phyloP scores from a whole-genome alignment of 768 basidiomycete species.

The Trametes maxima region DNA sequence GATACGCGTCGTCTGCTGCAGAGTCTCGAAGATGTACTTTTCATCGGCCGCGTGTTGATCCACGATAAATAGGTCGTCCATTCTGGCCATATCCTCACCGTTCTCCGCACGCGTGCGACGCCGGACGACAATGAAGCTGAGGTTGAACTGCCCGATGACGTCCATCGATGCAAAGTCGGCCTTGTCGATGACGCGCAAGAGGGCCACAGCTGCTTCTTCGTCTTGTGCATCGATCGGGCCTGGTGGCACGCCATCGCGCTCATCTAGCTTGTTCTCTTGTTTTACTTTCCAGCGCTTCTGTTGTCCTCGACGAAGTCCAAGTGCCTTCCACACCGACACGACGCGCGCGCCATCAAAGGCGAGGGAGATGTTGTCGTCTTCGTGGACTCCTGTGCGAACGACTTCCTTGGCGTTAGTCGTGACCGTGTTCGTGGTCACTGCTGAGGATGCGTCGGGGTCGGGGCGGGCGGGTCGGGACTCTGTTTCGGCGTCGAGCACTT shows the following conservation, averaged over 20 bases:
- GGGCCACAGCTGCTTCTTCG: conserved; percentile 59
- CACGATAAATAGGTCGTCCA: conserved; percentile 94
- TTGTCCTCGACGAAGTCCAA: conserved; percentile 7
- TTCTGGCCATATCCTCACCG: conserved; percentile 22
- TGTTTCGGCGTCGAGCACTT: too few relatives aligned
- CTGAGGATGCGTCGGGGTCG: background rate
- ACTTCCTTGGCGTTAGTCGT: conserved; percentile 17
- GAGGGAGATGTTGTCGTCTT: conserved; percentile 3
- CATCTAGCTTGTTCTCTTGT: background rate
- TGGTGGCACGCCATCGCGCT: conserved; percentile 21
- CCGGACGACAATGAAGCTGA: conserved; percentile 89
- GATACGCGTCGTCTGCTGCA: conserved; percentile 90
- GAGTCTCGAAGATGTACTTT: conserved; percentile 96
- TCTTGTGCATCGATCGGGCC: conserved; percentile 49
- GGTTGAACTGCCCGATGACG: conserved; percentile 92
- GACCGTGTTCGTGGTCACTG: background rate
- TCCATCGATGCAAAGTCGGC: conserved; percentile 83
- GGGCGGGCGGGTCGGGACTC: background rate
- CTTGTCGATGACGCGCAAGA: conserved; percentile 87
- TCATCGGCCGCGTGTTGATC: conserved; percentile 99
- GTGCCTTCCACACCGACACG: conserved; percentile 9
- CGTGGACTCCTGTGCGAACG: conserved; percentile 16
- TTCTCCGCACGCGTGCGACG: conserved; percentile 40
- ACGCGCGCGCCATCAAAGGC: conserved; percentile 16
- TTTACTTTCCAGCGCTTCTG: conserved; percentile 6